phyloP scores from a whole-genome alignment of 352 stramenopile genomes.

The Globisporangium heterothallicum region DNA sequence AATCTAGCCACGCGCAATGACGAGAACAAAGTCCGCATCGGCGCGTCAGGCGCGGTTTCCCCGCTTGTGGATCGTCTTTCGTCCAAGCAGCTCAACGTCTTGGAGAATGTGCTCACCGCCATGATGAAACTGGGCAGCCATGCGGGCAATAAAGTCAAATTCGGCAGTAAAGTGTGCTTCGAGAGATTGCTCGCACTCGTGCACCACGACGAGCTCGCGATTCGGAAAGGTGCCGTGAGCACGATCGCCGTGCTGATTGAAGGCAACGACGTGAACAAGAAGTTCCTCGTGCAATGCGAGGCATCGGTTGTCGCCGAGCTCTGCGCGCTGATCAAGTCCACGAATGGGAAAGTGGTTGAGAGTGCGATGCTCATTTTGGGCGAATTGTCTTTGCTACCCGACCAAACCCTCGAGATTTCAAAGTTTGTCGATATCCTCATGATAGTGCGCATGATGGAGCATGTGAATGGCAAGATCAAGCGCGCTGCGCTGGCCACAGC shows the following conservation, averaged over 20 bases:
- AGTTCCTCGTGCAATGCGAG: constrained; percentile 57
- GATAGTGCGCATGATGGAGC: constrained; percentile 55
- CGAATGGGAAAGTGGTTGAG: constrained; percentile 65
- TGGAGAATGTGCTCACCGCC: constrained; percentile 66
- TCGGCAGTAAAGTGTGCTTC: constrained; percentile 67
- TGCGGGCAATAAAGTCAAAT: constrained; percentile 74
- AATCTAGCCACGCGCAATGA: constrained; percentile 57
- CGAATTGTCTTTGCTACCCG: constrained; percentile 50
- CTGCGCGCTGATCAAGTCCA: constrained; percentile 51
- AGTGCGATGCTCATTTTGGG: constrained; percentile 66
- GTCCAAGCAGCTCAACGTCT: constrained; percentile 56
- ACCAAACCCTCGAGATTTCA: constrained; percentile 65
- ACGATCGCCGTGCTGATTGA: constrained; percentile 57
- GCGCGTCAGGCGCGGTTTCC: constrained; percentile 31
- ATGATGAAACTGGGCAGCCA: constrained; percentile 65
- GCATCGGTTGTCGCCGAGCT: constrained; percentile 43
- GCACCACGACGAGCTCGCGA: constrained; percentile 55
- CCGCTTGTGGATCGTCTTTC: constrained; percentile 58
- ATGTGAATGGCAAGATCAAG: constrained; percentile 54
- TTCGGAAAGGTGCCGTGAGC: constrained; percentile 58
- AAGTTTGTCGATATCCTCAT: constrained; percentile 59
- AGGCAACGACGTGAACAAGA: constrained; percentile 69
- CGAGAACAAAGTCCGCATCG: constrained; percentile 54
- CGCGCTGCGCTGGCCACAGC: constrained; percentile 49
- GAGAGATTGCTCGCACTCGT: constrained; percentile 60